A percentile compares a stretch with the other conserved stretches of the same genome.
Conservation (phyloP, 73 alveolate species). For the Symbiodinium pilosum region DNA sequence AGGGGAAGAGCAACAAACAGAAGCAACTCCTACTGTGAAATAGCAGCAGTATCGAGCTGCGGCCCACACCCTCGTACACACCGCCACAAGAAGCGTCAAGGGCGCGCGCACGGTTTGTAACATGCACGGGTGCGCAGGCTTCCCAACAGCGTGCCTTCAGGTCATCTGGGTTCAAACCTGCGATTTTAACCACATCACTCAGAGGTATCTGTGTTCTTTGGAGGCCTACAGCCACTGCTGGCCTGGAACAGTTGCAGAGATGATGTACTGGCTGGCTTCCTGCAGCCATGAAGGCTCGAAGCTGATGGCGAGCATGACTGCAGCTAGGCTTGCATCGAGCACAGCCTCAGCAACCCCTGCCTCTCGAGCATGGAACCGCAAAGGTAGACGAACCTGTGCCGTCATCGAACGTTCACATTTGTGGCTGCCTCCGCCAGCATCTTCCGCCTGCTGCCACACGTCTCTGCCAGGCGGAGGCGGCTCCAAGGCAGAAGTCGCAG, state of each 20-base stretch:
- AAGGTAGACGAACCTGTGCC: slow-evolving; percentile 59
- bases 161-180: not conserved
- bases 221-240: not conserved
- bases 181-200: not conserved
- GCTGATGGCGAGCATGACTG: too few relatives aligned
- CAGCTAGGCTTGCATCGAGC: not conserved
- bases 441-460: slow-evolving; percentile 76
- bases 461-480: slow-evolving; percentile 65
- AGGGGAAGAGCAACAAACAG: too few relatives aligned
- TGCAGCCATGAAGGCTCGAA: not conserved
- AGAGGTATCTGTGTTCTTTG: not conserved
- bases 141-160: not conserved
- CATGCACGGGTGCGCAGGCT: too few relatives aligned
- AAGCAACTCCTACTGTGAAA: too few relatives aligned
- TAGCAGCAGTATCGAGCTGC: too few relatives aligned
- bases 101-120: too few relatives aligned
- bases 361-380: slow-evolving; percentile 57
- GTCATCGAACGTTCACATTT: not conserved
- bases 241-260: slow-evolving; percentile 91
- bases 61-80: too few relatives aligned
- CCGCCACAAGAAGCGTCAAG: too few relatives aligned
- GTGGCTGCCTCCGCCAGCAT: too few relatives aligned
- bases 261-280: slow-evolving; percentile 22
- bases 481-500: slow-evolving; percentile 44
- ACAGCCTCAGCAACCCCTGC: not conserved